A percentile compares a stretch with the other conserved stretches of the same genome.
phyloP scores from a whole-genome alignment of 2,329 filamentous ascomycete genomes.

The Cordyceps militaris region DNA sequence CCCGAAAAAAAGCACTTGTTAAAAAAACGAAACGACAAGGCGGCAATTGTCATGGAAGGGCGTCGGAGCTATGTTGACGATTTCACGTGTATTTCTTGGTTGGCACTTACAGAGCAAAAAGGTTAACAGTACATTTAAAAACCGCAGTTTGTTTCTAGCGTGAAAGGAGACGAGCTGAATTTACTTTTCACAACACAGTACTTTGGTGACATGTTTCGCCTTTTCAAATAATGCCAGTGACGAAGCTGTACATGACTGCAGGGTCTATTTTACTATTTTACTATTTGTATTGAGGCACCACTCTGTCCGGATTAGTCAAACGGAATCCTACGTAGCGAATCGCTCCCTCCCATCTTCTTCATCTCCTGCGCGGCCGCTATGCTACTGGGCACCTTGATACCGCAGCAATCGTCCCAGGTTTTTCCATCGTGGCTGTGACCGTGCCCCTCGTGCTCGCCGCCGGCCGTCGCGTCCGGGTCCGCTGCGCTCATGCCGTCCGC shows the following conservation, averaged over 20 bases:
- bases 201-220: not conserved
- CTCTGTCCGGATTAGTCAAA: conserved; percentile 56
- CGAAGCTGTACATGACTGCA: not conserved
- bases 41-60: not conserved
- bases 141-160: conserved; percentile 1
- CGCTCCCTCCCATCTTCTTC: conserved; percentile 61
- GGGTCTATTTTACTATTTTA: not conserved
- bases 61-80: conserved; percentile 10
- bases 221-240: not conserved
- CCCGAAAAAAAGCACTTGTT: not conserved
- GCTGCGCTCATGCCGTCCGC: conserved; percentile 72
- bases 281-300: not conserved
- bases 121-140: conserved; percentile 13
- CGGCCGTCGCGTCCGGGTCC: conserved; percentile 38
- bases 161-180: conserved; percentile 4
- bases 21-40: not conserved
- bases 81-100: not conserved
- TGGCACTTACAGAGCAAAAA: conserved; percentile 1
- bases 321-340: conserved; percentile 64
- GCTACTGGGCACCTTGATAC: conserved; percentile 93
- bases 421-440: conserved; percentile 56
- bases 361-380: conserved; percentile 85
- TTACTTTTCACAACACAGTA: not conserved
- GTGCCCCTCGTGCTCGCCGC: conserved; percentile 41
- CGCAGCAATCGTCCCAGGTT: conserved; percentile 93